A percentile compares a stretch with the other conserved stretches of the same genome.
These are phyloP conservation scores for Cercophora sp. DNA, from an alignment of 495 filamentous ascomycete species.

Conservation along the genomic window DNA sequence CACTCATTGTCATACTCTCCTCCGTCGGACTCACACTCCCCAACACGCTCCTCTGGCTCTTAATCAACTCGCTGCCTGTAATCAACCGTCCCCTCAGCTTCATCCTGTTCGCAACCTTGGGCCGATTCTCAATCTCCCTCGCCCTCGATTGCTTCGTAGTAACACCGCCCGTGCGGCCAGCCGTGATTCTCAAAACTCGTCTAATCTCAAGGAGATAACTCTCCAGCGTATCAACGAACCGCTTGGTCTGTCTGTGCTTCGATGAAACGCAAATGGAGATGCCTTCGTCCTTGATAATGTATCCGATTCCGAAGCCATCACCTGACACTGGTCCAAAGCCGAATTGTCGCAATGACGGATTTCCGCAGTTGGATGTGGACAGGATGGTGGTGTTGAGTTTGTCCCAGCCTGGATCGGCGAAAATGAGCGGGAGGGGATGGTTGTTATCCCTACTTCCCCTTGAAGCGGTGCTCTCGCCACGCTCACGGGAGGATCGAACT, in stretches of 20 bases:
- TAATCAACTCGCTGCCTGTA: constrained; percentile 37
- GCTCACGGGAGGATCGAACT: constrained; percentile 27
- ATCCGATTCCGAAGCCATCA: constrained; percentile 95
- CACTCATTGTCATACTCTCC: constrained; percentile 61
- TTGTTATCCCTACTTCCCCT: constrained; percentile 24
- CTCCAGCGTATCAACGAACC: constrained; percentile 86
- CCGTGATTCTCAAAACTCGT: constrained; percentile 68
- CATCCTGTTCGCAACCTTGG: constrained; percentile 22
- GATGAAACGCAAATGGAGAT: constrained; percentile 88
- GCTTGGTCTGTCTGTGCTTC: constrained; percentile 88
- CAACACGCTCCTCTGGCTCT: constrained; percentile 34
- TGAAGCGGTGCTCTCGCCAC: constrained; percentile 36
- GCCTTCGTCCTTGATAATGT: constrained; percentile 96
- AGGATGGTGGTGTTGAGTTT: constrained; percentile 91
- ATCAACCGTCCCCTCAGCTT: constrained; percentile 59
- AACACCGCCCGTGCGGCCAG: constrained; percentile 36
- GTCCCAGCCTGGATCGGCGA: constrained; percentile 89
- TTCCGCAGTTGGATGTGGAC: constrained; percentile 97
- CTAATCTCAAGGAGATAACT: constrained; percentile 86
- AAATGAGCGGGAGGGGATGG: constrained; percentile 67
- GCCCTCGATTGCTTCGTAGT: constrained; percentile 32
- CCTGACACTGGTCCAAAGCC: constrained; percentile 93
- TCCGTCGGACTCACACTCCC: constrained; percentile 49
- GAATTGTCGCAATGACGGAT: constrained; percentile 93
- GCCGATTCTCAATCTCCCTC: constrained; percentile 40